Base-by-base conservation (phyloP, 129 eudicot species). In the Glebionis coronaria region DNA sequence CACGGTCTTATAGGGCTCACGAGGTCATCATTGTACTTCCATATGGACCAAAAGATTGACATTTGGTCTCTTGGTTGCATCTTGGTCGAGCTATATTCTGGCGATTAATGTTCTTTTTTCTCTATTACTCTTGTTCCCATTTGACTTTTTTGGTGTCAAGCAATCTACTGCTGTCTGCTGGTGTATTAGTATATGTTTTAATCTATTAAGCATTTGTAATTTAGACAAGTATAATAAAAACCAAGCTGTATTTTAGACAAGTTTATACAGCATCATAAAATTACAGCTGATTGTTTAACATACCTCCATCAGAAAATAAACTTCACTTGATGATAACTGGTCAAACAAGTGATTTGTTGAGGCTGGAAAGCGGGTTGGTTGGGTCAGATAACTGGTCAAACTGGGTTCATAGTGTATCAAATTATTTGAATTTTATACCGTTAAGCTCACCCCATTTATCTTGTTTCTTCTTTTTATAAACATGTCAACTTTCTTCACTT, bases 31-130 rank as follows among this genome's bases (percentile, higher is more conserved):
- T 94, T 12, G 99, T 97, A 52, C 87, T 87, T 63, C 83, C 88
- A 12, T 94, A 94, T 77, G 91, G n/a, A 84, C 74, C 85, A 83
- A 55, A 94, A 90, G 81, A 94, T 94, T 73, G 99, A 94, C 63
- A 77, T 94, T 12, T 94, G 99, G 99, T 94, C 99, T 44, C 84
- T 94, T 69, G 99, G 99, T 42, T 94, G 99, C 70, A 89, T 94
- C 63, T 73, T 94, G 76, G 90, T 94, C 1, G 99, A 94, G 80
- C 79, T 94, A 64, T 87, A 56, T 57, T 77, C 95, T 14, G 97
- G 99, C 53, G 94, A 94, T 65, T 97, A 89, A 89, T 50, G 82
- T 61, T 65, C 61, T 47, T 38, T 5, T 3, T 35, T 44, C 29
- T 21, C 21, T 40, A 20, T 21, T 8, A 44, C 19, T n/a, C n/a